Evolutionary conservation across 208 protist genomes (phyloP).

Genomic region (Leishmania turanica): DNA sequence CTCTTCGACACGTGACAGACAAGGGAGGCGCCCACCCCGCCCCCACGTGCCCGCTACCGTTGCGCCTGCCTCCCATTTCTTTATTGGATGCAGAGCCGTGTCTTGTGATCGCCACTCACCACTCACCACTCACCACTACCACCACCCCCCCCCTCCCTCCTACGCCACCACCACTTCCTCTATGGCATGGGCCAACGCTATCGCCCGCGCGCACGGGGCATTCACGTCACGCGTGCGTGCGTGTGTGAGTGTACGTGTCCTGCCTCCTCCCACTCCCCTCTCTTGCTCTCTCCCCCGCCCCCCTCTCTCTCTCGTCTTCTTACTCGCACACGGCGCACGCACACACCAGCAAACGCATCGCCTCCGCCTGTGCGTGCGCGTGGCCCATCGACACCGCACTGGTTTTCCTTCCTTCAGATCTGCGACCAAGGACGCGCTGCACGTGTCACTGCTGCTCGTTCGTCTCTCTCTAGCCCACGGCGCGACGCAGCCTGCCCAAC

Average conservation of each 20-base stretch:
- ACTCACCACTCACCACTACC: no score
- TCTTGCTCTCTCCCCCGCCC: background rate
- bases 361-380: background rate
- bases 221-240: background rate
- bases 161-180: no score
- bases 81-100: no score
- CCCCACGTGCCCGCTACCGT: background rate
- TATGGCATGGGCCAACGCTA: no score
- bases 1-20: slow-evolving; percentile 19
- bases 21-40: background rate
- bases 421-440: background rate
- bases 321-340: background rate
- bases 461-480: background rate
- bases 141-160: no score
- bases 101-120: no score
- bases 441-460: background rate
- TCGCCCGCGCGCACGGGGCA: background rate
- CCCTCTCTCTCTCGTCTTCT: background rate
- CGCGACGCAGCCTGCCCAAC: background rate
- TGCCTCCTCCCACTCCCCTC: background rate
- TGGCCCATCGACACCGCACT: background rate
- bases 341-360: background rate
- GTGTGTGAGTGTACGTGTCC: slow-evolving; percentile 9
- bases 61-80: background rate
- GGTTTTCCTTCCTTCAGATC: background rate